Evolutionary conservation across 2,329 filamentous ascomycete species (phyloP).

Genomic region (Plenodomus lindquistii): DNA sequence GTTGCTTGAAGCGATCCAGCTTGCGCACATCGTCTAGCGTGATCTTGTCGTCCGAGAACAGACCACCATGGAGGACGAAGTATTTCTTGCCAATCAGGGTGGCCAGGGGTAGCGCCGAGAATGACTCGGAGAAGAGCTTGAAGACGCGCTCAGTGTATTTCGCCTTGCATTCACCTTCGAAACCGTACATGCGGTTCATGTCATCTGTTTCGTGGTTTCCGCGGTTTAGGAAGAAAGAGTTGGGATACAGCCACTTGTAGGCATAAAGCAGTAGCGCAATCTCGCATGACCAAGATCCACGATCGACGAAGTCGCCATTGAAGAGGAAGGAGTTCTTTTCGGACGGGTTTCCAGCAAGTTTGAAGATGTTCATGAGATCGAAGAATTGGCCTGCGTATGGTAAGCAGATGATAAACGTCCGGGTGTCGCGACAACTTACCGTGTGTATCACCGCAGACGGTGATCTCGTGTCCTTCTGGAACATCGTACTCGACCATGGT

Average conservation of each 20-base stretch:
- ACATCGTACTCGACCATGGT: slow-evolving; percentile 97
- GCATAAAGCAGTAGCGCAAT: slow-evolving; percentile 92
- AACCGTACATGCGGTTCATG: slow-evolving; percentile 98
- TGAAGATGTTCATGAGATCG: slow-evolving; percentile 94
- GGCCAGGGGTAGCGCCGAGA: slow-evolving; percentile 89
- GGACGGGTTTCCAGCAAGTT: slow-evolving; percentile 80
- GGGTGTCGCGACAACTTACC: slow-evolving; percentile 57
- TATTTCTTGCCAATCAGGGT: slow-evolving; percentile 90
- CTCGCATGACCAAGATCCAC: slow-evolving; percentile 97
- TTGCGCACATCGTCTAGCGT: slow-evolving; percentile 93
- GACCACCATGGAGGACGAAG: slow-evolving; percentile 88
- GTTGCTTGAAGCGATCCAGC: slow-evolving; percentile 85
- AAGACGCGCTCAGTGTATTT: slow-evolving; percentile 97
- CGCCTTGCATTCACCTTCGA: slow-evolving; percentile 96
- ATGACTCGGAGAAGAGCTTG: slow-evolving; percentile 97
- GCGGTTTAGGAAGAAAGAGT: slow-evolving; percentile 90
- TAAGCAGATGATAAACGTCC: slow-evolving; percentile 13
- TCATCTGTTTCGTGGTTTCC: slow-evolving; percentile 99
- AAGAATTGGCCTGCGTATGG: slow-evolving; percentile 82
- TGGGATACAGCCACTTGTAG: slow-evolving; percentile 93
- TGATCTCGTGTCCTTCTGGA: slow-evolving; percentile 75
- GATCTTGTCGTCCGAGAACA: slow-evolving; percentile 94
- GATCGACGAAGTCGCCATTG: slow-evolving; percentile 98
- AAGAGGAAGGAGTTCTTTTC: slow-evolving; percentile 94
- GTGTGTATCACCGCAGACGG: slow-evolving; percentile 96